Base-by-base conservation (phyloP, 768 basidiomycete genomes). In the Wakefieldia striispora region DNA sequence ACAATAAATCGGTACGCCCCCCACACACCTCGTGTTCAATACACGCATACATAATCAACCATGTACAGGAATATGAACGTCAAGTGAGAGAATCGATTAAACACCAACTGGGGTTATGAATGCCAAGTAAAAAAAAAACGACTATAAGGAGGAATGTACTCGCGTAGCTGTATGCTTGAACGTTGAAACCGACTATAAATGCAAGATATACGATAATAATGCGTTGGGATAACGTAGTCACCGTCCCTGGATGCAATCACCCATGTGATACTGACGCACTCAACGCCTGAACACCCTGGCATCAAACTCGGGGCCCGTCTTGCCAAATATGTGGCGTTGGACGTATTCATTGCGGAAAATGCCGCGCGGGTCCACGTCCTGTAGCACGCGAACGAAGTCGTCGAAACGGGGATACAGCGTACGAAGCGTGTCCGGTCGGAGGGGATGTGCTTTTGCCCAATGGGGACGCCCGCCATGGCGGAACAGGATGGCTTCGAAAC, bases 391-490 rank as follows among this genome's bases (percentile, higher is more conserved):
- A 23, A 79, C 70, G 70, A 91, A 97, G 58, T 86, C 83, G 57
- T 83, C 80, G 68, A 93, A 97, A 51, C 74, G 78, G 19, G 94
- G 89, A 70, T 98, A 98, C 11, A 88, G 69, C 46, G 59, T 62
- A 44, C 80, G 79, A 46, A 97, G 77, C 27, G 73, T 68, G 39
- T 76, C 74, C 3, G 88, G 88, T 38, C 76, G 73, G 33, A 95
- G 76, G 20, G 72, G 70, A 65, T 97, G 95, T 19, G 90, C 79
- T 69, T 98, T 98, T 0, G 94, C 95, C 95, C 95, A 98, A 72
- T 98, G 95, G 9, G 95, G 94, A 40, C 90, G 78, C 6, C 93
- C 95, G 37, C 78, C 76, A 69, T 93, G 78, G 24, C 73, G 75
- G 19, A 72, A 65, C 50, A 95, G 64, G 58, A 94, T 86, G 13